A percentile compares a stretch with the other conserved stretches of the same genome.
phyloP scores from a whole-genome alignment of 108 stramenopile species.

The Nitzschia sp. region DNA sequence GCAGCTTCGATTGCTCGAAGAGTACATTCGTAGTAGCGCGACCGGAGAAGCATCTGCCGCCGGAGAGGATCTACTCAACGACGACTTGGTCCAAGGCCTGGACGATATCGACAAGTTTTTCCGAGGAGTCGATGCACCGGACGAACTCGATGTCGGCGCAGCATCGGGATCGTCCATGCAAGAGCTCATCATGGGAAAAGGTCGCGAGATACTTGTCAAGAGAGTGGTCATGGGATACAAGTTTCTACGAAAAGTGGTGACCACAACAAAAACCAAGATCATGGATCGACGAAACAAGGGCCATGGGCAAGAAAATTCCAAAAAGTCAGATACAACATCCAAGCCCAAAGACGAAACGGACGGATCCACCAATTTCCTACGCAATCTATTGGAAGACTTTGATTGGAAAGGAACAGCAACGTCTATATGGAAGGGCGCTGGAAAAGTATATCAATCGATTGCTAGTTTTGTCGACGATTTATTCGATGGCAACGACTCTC shows the following conservation, averaged over 20 bases:
- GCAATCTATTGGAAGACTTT: neutral
- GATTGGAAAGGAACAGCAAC: neutral
- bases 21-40: neutral
- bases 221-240: neutral
- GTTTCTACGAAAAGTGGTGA: neutral
- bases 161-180: slow-evolving; percentile 75
- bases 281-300: too few species aligned
- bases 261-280: neutral
- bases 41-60: neutral
- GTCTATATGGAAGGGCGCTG: neutral
- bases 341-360: too few species aligned
- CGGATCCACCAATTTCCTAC: too few species aligned
- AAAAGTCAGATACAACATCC: too few species aligned
- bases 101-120: slow-evolving; percentile 86
- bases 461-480: neutral
- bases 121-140: slow-evolving; percentile 75
- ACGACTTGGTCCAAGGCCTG: slow-evolving; percentile 79
- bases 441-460: neutral
- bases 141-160: slow-evolving; percentile 85
- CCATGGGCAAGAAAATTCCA: too few species aligned
- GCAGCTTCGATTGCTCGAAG: neutral
- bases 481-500: neutral
- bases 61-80: slow-evolving; percentile 34
- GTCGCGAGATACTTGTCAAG: slow-evolving; percentile 6
- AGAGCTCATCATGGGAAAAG: slow-evolving; percentile 62